Conservation (phyloP, 768 basidiomycete species). For the Podaxis rugospora region DNA sequence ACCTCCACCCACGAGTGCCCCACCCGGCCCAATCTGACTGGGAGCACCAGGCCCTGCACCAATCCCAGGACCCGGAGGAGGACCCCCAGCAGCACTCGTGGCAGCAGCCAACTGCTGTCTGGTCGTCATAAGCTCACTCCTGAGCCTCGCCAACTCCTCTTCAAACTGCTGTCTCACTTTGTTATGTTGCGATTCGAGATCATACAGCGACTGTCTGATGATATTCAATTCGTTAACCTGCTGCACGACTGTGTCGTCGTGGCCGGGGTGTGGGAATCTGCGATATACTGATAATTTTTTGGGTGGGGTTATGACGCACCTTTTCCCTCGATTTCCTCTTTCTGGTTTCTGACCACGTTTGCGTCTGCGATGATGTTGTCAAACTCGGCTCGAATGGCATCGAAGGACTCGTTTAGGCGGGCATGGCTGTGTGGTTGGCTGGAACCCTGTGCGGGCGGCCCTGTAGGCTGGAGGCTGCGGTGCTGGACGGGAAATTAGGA, state of each 20-base stretch:
- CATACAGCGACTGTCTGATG: conserved; percentile 87
- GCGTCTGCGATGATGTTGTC: conserved; percentile 11
- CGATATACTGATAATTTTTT: background rate
- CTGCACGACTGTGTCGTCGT: conserved; percentile 46
- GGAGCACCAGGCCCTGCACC: conserved; percentile 18
- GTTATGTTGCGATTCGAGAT: conserved; percentile 84
- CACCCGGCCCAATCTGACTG: conserved; percentile 16
- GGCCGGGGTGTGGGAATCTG: background rate
- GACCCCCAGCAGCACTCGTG: conserved; percentile 11
- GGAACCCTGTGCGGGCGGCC: conserved; percentile 6
- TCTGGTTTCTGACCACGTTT: conserved; percentile 56
- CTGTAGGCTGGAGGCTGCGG: conserved; percentile 11
- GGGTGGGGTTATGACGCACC: conserved; percentile 43
- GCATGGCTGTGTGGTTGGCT: conserved; percentile 10
- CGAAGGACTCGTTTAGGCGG: conserved; percentile 14
- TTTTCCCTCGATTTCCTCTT: conserved; percentile 89
- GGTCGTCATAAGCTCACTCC: conserved; percentile 64
- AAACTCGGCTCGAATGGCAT: conserved; percentile 14
- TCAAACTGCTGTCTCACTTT: conserved; percentile 88
- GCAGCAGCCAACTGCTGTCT: conserved; percentile 21
- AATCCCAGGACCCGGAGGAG: conserved; percentile 14
- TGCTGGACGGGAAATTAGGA: background rate
- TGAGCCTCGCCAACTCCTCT: conserved; percentile 63
- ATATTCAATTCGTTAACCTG: conserved; percentile 90
- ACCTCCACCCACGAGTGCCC: conserved; percentile 19